Base-by-base conservation (phyloP, 345 rosid species). In the Rhizophora apiculata region DNA sequence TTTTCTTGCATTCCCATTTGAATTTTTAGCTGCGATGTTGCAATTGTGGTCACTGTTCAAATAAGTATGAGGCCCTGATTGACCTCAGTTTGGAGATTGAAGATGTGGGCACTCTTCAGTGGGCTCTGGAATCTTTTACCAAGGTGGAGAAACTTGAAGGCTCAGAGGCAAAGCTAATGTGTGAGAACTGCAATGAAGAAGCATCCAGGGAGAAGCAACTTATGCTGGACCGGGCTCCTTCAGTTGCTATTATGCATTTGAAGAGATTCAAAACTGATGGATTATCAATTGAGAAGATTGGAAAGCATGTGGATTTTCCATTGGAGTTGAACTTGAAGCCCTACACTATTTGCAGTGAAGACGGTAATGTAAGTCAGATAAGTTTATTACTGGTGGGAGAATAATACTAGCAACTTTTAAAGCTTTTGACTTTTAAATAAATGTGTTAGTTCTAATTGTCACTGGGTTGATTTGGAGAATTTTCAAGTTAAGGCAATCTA, bases 221-320 rank as follows among this genome's bases (percentile, higher is more conserved):
- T 73, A 69, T 81, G 81, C 78, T 96, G 71, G 92, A 87, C 51
- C 82, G 72, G 74, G 83, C 81, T 30, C 96, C 99, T 55, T 52
- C 73, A 57, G 77, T 92, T 80, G 93, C 88, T 53, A 76, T 88
- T 73, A 84, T 96, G 67, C 96, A 89, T 77, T 79, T 96, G 69
- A 96, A 96, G 82, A 88, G 97, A 75, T 96, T 96, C 85, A 92
- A 92, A 76, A 83, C 68, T 56, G 87, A 85, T 76, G 97, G 93
- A 22, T 34, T 37, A 15, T 75, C 8, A 65, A 79, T 89, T 72
- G 89, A 83, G 73, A 96, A 96, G 84, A 85, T 90, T 60, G 86
- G 76, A 71, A 88, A 96, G 63, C 96, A 81, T 72, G 86, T 96
- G 27, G 63, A 64, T 60, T 85, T 89, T 68, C 99, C 99, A 9